Base-by-base conservation (phyloP, 176 grass and related monocot genomes). In the Carex kokanica region DNA sequence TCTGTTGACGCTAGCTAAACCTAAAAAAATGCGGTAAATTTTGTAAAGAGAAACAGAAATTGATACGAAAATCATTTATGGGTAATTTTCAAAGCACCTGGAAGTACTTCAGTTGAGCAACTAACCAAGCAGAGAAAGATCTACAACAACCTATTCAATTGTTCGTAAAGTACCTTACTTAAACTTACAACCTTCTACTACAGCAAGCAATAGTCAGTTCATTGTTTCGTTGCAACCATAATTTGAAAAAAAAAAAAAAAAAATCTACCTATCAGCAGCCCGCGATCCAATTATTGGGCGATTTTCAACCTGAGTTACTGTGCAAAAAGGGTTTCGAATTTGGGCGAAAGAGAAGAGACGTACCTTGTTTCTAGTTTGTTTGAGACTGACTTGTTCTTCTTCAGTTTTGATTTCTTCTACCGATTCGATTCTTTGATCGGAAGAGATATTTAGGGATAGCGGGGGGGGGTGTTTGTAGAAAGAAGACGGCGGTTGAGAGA, bases 81-180 rank as follows among this genome's bases (percentile, higher is more conserved):
- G 3, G 7, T 45, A 81, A 43, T 14, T 40, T 60, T 8, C 27
- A 15, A 2, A 60, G 16, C 51, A 82, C 38, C 14, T 15, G 10
- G 0, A 43, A 60, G 36, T 13, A 66, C 38, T 81, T 67, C 36
- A 67, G 67, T 82, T 82, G 8, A 82, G 17, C 59, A 27, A 64
- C 61, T 82, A 47, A 64, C 21, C 54, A 27, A 45, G 8, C 13
- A 64, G 79, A 52, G 59, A 67, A 51, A 82, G 4, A 34, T n/a
- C 29, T 63, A 29, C 6, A 82, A 68, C 78, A 82, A 68, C 78
- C 77, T n/a, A 55, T n/a, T n/a, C 4, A 81, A 24, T 64, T 81
- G 5, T 40, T 20, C 34, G 34, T 41, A 10, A 36, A 70, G 17
- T 18, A 45, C 36, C 67, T 71, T 45, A 71, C 67, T 43, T 40